A percentile compares a stretch with the other conserved stretches of the same genome.
phyloP scores from a whole-genome alignment of 176 grass and related monocot species.

The Guadua angustifolia region DNA sequence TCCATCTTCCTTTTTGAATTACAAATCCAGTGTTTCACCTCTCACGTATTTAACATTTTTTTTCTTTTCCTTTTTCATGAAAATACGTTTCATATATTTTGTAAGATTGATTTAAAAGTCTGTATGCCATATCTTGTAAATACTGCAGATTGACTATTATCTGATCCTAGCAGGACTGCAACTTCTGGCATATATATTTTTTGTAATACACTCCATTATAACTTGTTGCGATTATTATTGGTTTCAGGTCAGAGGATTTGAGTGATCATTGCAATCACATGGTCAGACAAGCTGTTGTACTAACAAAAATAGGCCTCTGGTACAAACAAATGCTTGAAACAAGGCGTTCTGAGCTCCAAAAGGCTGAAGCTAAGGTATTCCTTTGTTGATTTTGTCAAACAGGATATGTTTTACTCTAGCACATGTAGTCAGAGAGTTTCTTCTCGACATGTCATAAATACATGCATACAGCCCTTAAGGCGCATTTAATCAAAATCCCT shows the following conservation, averaged over 20 bases:
- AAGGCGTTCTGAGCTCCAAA: slow-evolving; percentile 75
- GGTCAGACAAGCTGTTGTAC: slow-evolving; percentile 62
- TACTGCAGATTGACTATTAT: too few relatives aligned
- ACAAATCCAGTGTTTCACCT: not conserved
- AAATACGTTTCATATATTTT: not conserved
- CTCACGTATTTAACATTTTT: not conserved
- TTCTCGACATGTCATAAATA: not conserved
- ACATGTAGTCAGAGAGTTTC: not conserved
- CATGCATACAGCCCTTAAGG: not conserved
- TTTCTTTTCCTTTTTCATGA: not conserved
- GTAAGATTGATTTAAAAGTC: not conserved
- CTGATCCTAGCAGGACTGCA: too few relatives aligned
- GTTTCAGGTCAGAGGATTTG: slow-evolving; percentile 73
- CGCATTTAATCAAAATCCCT: not conserved
- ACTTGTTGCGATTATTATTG: not conserved
- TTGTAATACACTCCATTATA: not conserved
- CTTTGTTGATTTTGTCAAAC: slow-evolving; percentile 1
- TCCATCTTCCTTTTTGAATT: slow-evolving; percentile 15
- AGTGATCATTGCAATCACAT: slow-evolving; percentile 65
- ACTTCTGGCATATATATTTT: too few relatives aligned
- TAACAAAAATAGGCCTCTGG: slow-evolving; percentile 75
- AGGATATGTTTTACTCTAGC: not conserved
- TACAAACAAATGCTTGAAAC: slow-evolving; percentile 85
- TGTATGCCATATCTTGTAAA: slow-evolving; percentile 5
- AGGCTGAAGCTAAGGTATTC: slow-evolving; percentile 81